Evolutionary conservation across 1,284 basidiomycete genomes (phyloP).

Genomic region (Takashimella koratensis): DNA sequence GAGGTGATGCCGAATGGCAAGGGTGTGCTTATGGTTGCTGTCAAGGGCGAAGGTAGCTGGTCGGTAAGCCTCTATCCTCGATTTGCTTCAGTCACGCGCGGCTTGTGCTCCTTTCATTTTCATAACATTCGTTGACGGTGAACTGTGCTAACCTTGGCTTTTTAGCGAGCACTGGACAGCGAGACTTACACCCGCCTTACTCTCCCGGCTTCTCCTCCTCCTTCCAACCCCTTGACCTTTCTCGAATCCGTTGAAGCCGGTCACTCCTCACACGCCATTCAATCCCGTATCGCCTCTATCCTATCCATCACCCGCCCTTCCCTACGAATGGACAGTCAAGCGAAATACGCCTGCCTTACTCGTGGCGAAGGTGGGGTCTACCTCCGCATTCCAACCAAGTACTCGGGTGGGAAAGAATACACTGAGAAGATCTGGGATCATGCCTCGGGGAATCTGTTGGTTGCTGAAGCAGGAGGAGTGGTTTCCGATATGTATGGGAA

Average conservation of each 20-base stretch:
- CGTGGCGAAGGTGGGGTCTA: slow-evolving; percentile 88
- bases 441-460: slow-evolving; percentile 77
- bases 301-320: slow-evolving; percentile 63
- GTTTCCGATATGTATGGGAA: slow-evolving; percentile 79
- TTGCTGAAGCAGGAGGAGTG: slow-evolving; percentile 83
- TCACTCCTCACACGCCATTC: slow-evolving; percentile 84
- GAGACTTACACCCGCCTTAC: slow-evolving; percentile 35
- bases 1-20: slow-evolving; percentile 52
- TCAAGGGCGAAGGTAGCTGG: slow-evolving; percentile 73
- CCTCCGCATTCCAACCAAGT: slow-evolving; percentile 76
- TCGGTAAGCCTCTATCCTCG: slow-evolving; percentile 56
- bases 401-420: slow-evolving; percentile 63
- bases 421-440: slow-evolving; percentile 96
- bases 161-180: slow-evolving; percentile 31
- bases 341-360: slow-evolving; percentile 86
- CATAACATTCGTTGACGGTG: no score
- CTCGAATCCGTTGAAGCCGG: slow-evolving; percentile 92
- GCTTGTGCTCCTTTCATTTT: no score
- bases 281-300: slow-evolving; percentile 66
- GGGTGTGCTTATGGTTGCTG: slow-evolving; percentile 79
- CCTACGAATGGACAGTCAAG: slow-evolving; percentile 94
- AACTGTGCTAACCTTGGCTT: no score
- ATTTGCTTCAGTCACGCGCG: no score
- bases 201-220: slow-evolving; percentile 35
- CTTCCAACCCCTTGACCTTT: slow-evolving; percentile 53